These are phyloP conservation scores for Leishmania gerbilli DNA, from an alignment of 208 protist genomes.

Conservation along the genomic window DNA sequence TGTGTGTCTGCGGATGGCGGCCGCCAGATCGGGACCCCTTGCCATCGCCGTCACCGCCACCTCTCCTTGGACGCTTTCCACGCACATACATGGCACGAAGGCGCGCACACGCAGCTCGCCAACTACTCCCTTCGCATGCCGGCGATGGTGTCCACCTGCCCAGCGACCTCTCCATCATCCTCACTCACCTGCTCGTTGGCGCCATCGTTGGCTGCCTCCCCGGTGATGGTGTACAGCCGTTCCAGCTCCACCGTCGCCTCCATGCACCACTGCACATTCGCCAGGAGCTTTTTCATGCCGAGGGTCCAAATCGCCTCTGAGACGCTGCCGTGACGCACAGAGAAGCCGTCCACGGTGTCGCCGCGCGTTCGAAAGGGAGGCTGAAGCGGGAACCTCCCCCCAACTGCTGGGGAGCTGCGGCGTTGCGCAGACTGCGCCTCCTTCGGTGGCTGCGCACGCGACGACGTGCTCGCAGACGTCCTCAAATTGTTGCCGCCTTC, in stretches of 20 bases:
- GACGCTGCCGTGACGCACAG: slow-evolving; percentile 59
- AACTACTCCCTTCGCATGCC: background rate
- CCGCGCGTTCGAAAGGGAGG: slow-evolving; percentile 53
- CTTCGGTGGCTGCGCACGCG: background rate
- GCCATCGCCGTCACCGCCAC: background rate
- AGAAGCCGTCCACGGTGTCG: slow-evolving; percentile 63
- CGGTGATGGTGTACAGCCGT: slow-evolving; percentile 30
- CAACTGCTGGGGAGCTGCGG: background rate
- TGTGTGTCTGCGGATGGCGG: background rate
- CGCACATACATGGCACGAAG: background rate
- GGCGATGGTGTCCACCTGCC: background rate
- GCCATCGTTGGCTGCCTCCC: slow-evolving; percentile 3
- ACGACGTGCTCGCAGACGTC: background rate
- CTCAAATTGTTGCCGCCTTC: background rate
- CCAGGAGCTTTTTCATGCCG: slow-evolving; percentile 80
- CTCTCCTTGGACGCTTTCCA: background rate
- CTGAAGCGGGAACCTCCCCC: slow-evolving; percentile 10
- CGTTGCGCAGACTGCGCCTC: background rate
- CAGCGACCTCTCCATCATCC: background rate
- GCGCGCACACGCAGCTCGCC: background rate
- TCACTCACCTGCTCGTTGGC: slow-evolving; percentile 2
- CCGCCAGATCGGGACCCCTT: no score
- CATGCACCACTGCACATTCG: slow-evolving; percentile 80
- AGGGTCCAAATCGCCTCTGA: slow-evolving; percentile 74
- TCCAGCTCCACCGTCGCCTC: slow-evolving; percentile 57